Evolutionary conservation across 2,329 filamentous ascomycete genomes (phyloP).

Genomic region (Cladosporium sp.): DNA sequence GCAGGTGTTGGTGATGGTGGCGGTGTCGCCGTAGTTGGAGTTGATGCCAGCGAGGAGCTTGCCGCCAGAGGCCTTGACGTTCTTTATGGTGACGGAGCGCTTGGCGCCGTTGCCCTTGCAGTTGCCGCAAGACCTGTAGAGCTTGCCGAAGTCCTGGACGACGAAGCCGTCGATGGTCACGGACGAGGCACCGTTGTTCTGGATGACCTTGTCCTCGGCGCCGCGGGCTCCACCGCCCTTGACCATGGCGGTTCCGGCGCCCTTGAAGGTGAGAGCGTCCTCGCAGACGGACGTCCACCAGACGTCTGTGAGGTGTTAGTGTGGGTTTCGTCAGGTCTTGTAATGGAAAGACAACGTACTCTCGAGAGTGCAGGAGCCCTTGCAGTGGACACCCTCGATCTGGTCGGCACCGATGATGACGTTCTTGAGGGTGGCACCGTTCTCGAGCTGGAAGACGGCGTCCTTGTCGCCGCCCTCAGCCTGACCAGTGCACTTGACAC

Average conservation of each 20-base stretch:
- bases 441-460: constrained; percentile 56
- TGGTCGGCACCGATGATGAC: constrained; percentile 56
- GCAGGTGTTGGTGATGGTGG: constrained; percentile 19
- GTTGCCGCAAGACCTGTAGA: constrained; percentile 17
- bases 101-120: constrained; percentile 19
- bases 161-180: constrained; percentile 20
- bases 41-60: constrained; percentile 19
- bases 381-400: constrained; percentile 55
- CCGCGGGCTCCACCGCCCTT: constrained; percentile 36
- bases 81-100: constrained; percentile 19
- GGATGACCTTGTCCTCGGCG: constrained; percentile 20
- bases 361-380: constrained; percentile 38
- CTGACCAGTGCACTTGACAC: constrained; percentile 45
- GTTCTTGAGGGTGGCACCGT: constrained; percentile 54
- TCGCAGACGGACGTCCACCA: constrained; percentile 47
- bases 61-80: constrained; percentile 16
- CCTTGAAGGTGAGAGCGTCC: constrained; percentile 37
- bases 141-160: constrained; percentile 15
- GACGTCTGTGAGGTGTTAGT: constrained; percentile 42
- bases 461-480: constrained; percentile 47
- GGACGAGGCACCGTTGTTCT: constrained; percentile 25
- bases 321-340: neutral
- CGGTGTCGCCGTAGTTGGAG: constrained; percentile 18
- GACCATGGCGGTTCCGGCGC: constrained; percentile 27
- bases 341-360: neutral